Conservation (phyloP, 148 eudicot species). For the Spergularia marina region DNA sequence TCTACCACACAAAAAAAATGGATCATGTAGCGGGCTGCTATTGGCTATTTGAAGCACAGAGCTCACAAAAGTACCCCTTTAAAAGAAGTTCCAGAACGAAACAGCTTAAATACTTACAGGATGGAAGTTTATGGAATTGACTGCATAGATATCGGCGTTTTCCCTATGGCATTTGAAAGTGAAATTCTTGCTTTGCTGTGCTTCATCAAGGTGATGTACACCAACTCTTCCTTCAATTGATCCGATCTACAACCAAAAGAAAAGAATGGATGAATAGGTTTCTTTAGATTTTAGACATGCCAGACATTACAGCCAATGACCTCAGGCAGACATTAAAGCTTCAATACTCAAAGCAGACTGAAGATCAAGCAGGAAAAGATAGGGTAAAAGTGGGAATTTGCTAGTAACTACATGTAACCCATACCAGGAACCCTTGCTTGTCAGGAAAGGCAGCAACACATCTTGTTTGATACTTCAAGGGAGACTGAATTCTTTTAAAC, state of each 20-base stretch:
- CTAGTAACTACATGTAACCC: not conserved
- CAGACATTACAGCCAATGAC: not conserved
- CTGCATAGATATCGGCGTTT: conserved; percentile 78
- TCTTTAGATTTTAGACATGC: not conserved
- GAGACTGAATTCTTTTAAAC: conserved; percentile 81
- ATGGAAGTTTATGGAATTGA: conserved; percentile 86
- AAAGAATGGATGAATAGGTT: not conserved
- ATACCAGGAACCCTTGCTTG: conserved; percentile 94
- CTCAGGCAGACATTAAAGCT: conserved; percentile 9
- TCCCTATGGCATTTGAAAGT: conserved; percentile 99
- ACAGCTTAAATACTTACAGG: conserved; percentile 54
- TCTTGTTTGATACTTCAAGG: conserved; percentile 94
- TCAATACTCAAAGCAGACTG: not conserved
- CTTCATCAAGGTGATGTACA: conserved; percentile 96
- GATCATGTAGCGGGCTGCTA: too few relatives aligned
- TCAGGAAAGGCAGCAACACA: conserved; percentile 96
- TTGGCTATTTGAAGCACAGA: not conserved
- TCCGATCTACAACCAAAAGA: conserved; percentile 55
- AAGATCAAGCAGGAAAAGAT: not conserved
- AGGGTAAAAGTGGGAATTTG: not conserved
- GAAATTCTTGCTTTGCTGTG: conserved; percentile 79
- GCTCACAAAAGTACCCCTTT: not conserved
- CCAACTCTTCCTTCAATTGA: conserved; percentile 99
- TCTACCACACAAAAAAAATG: too few relatives aligned
- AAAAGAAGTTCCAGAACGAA: not conserved